A percentile compares a stretch with the other conserved stretches of the same genome.
These are phyloP conservation scores for Rhododendron vialii DNA, from an alignment of 148 eudicot species.

Conservation along the genomic window DNA sequence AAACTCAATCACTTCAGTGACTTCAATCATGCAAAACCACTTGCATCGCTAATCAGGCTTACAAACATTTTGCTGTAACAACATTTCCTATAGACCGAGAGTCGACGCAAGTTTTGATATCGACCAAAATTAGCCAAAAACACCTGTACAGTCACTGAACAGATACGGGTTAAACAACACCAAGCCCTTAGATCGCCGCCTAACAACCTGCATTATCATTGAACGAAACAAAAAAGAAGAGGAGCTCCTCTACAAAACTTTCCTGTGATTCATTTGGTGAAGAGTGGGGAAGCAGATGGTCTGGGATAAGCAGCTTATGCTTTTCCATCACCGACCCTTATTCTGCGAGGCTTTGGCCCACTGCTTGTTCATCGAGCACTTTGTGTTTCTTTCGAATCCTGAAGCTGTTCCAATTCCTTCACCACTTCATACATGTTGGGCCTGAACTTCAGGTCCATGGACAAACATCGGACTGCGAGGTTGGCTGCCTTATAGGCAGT, in stretches of 20 bases:
- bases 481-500: constrained; percentile 54
- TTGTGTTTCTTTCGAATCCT: constrained; percentile 37
- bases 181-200: not conserved
- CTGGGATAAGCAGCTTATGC: constrained; percentile 38
- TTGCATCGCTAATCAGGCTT: not conserved
- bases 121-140: constrained; percentile 4
- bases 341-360: constrained; percentile 38
- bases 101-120: not conserved
- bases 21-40: not conserved
- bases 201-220: not conserved
- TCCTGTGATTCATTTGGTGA: constrained; percentile 10
- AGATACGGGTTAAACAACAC: not conserved
- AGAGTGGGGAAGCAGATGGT: constrained; percentile 54
- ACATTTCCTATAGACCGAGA: not conserved
- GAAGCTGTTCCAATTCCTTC: constrained; percentile 61
- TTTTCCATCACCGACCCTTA: constrained; percentile 36
- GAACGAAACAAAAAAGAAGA: not conserved
- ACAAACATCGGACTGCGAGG: constrained; percentile 63
- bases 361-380: constrained; percentile 20
- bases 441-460: constrained; percentile 63
- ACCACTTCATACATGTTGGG: constrained; percentile 72
- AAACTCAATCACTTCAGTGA: constrained; percentile 5
- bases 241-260: not conserved
- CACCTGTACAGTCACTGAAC: constrained; percentile 3
- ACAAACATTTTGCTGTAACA: not conserved